phyloP scores from a whole-genome alignment of 2,329 filamentous ascomycete genomes.

The Cercospora sp. region DNA sequence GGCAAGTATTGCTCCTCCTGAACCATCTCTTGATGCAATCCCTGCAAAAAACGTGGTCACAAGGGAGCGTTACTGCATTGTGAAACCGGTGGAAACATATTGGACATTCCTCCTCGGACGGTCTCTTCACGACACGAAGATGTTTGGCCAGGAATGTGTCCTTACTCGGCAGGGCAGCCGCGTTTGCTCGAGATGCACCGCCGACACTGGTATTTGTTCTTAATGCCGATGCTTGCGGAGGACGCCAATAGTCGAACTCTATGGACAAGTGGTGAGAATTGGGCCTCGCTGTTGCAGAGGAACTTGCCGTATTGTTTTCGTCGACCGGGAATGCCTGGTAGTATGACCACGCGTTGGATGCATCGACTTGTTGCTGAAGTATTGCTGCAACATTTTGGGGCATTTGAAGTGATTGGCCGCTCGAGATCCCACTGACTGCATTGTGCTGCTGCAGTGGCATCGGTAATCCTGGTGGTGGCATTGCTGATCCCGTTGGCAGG shows the following conservation, averaged over 20 bases:
- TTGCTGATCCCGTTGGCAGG: no score
- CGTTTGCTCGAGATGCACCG: not conserved
- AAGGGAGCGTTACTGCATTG: not conserved
- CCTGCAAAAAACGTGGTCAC: constrained; percentile 3
- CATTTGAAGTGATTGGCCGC: not conserved
- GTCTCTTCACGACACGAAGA: not conserved
- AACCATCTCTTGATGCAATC: not conserved
- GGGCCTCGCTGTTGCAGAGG: not conserved
- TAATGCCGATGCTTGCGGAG: not conserved
- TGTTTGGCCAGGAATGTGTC: not conserved
- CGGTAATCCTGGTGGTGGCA: not conserved
- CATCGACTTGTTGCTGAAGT: not conserved
- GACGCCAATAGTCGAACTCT: not conserved
- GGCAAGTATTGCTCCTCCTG: not conserved
- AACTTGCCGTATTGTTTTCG: not conserved
- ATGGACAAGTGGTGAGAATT: not conserved
- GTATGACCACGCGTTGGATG: not conserved
- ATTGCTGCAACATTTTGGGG: not conserved
- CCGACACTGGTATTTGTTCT: not conserved
- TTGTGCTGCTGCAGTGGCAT: not conserved
- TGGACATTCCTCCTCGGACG: not conserved
- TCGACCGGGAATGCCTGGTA: not conserved
- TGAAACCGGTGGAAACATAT: not conserved
- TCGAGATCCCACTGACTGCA: not conserved
- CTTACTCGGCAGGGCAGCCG: not conserved